Base-by-base conservation (phyloP, 768 basidiomycete genomes). In the Podaxis pistillaris region DNA sequence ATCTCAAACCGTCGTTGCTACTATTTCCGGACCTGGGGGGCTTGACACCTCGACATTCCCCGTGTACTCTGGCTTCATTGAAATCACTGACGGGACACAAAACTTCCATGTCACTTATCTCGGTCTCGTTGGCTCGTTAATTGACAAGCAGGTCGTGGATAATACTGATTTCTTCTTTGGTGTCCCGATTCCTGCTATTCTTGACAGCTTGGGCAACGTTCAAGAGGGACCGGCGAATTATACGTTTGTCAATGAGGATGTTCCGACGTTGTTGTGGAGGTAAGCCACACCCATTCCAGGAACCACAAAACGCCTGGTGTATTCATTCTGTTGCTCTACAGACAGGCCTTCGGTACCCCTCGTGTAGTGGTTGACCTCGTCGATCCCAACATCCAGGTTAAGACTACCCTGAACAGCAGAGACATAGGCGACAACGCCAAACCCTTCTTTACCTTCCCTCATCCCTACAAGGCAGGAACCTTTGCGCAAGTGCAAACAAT, bases 1-100 rank as follows among this genome's bases (percentile, higher is more conserved):
- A 54, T 70, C 76, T 4, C 72, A 74, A 17, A 67, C 67, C 15
- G 73, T 88, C 61, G 65, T 72, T 6, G 78, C 78, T 8, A 69
- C 68, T 19, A 80, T 89, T 72, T 74, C 68, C 0, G 76, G 79
- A 0, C 86, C 86, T 0, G 62, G 64, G 0, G 71, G 80, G 0
- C 71, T 76, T 11, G 71, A 82, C 56, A 73, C 79, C 22, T 70
- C 75, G 30, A 73, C 78, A 4, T 79, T 84, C 69, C 86, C 86
- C 13, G 75, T 86, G 56, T 86, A 81, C 72, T 83, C 83, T 30
- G 86, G 86, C 2, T 85, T 77, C 73, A 81, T 88, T 37, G 74
- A 80, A 50, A 67, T 80, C 37, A 72, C 73, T 56, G 76, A 73
- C 54, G 70, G 68, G 15, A 63, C 66, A 13, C 76, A 80, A 60